Base-by-base conservation (phyloP, 129 eudicot species). In the Flaveria linearis region DNA sequence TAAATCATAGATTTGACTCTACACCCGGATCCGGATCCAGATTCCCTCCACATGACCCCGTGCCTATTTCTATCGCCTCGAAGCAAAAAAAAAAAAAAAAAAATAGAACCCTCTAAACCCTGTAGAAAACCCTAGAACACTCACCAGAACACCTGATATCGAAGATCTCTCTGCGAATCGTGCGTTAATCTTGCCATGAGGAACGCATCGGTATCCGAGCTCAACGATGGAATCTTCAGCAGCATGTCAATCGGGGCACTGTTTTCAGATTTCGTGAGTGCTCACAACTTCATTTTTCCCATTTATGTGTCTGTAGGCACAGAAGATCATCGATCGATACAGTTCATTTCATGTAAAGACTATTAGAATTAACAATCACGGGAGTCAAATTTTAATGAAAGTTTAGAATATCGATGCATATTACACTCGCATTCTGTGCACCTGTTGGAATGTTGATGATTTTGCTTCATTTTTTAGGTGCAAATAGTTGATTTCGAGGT, bases 241-340 rank as follows among this genome's bases (percentile, higher is more conserved):
- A 86, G 76, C 68, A 90, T 91, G 97, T 81, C 96, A 25, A 69
- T 91, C 50, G 98, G 86, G 13, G 97, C 97, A 41, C 77, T 91
- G 13, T 94, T 91, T 82, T 87, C 97, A 8, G 98, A 94, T 82
- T 94, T 88, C 77, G 98, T 94, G 75, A 85, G 92, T 79, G 26
- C 66, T 36, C 57, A 23, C 22, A 12, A 33, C 15, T 20, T 65
- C 74, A 16, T 45, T 60, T 36, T 50, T 50, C 66, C 57, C 30
- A 52, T 76, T 77, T 12, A 15, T 68, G 25, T 39, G 58, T 41
- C n/a, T 52, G 33, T 25, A 33, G 39, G 39, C 39, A 33, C 39
- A 33, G 39, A 9, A 36, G 33, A 51, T 36, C 28, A 39, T 55
- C 18, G 17, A 39, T 55, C 28, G 17, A 17, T 70, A 36, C 66